Conservation (phyloP, 2,329 filamentous ascomycete genomes). For the Zymoseptoria passerinii region DNA sequence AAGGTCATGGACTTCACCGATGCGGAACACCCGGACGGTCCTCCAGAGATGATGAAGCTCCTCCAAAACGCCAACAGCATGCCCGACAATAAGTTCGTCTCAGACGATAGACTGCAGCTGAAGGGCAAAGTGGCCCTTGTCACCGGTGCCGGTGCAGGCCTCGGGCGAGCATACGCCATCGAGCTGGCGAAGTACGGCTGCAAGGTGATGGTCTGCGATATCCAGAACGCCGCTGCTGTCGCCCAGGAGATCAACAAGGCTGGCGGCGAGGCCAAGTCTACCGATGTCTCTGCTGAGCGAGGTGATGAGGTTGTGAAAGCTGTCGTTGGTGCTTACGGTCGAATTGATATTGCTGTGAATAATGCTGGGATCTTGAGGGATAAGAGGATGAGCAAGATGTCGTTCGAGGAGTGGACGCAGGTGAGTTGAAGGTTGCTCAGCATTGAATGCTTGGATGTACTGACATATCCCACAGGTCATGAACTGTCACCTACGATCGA, state of each 20-base stretch:
- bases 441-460: neutral
- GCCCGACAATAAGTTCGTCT: constrained; percentile 92
- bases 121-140: constrained; percentile 75
- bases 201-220: constrained; percentile 83
- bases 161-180: constrained; percentile 81
- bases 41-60: constrained; percentile 71
- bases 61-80: constrained; percentile 88
- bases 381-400: constrained; percentile 96
- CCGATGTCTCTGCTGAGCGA: constrained; percentile 86
- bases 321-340: constrained; percentile 84
- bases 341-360: constrained; percentile 84
- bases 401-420: constrained; percentile 80
- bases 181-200: constrained; percentile 81
- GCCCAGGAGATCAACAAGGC: constrained; percentile 83
- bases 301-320: constrained; percentile 82
- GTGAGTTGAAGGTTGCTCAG: neutral
- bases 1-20: constrained; percentile 67
- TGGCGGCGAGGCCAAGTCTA: constrained; percentile 80
- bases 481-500: constrained; percentile 83
- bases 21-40: constrained; percentile 61
- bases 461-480: constrained; percentile 47
- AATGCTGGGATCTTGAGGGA: constrained; percentile 94
- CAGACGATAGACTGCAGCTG: constrained; percentile 88
- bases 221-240: constrained; percentile 78
- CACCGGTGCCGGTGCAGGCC: constrained; percentile 78